These are phyloP conservation scores for Cordyceps pruinosa DNA, from an alignment of 2,329 filamentous ascomycete genomes.

Conservation along the genomic window DNA sequence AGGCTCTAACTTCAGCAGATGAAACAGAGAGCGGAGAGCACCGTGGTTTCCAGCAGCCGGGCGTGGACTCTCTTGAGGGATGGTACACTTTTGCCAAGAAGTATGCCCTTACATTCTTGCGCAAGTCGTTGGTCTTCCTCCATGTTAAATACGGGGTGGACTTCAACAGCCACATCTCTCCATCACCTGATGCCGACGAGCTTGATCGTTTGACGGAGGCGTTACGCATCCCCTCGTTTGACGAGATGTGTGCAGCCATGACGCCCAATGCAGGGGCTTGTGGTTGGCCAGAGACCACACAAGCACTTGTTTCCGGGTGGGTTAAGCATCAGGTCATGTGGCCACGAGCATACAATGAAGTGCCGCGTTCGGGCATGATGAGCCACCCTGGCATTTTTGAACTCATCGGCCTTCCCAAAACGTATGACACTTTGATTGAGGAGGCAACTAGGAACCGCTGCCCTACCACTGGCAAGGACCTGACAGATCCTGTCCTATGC, in stretches of 20 bases:
- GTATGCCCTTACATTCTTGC: conserved; percentile 84
- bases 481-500: conserved; percentile 86
- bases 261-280: conserved; percentile 36
- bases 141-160: conserved; percentile 86
- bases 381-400: conserved; percentile 92
- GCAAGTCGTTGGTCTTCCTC: conserved; percentile 76
- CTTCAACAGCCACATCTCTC: conserved; percentile 64
- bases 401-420: conserved; percentile 82
- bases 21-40: conserved; percentile 30
- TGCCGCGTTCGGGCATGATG: conserved; percentile 39
- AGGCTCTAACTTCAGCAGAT: conserved; percentile 24
- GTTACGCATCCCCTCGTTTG: conserved; percentile 69
- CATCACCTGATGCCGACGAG: conserved; percentile 63
- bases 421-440: conserved; percentile 88
- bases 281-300: conserved; percentile 43
- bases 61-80: conserved; percentile 44
- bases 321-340: conserved; percentile 54
- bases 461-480: conserved; percentile 82
- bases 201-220: conserved; percentile 72
- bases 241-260: conserved; percentile 65
- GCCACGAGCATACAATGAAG: conserved; percentile 24
- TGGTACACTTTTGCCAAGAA: conserved; percentile 61
- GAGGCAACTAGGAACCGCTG: conserved; percentile 79
- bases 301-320: conserved; percentile 59
- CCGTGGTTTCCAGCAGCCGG: conserved; percentile 47